Base-by-base conservation (phyloP, 2,329 filamentous ascomycete species). In the Scedosporium dehoogii region DNA sequence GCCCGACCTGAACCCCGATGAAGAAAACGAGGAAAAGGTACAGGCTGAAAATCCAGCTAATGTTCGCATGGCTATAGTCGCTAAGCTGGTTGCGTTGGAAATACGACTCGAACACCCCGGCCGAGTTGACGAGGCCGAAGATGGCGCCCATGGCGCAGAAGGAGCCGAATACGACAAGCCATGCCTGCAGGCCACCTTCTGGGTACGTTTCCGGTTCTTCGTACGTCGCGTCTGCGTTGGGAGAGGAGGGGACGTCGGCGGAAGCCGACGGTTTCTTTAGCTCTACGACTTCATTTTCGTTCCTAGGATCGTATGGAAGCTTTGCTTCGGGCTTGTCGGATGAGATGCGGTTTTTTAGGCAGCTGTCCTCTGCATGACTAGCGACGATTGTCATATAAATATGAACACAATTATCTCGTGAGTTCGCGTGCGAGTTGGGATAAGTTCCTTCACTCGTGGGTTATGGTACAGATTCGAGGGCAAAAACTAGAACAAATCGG, bases 41-140 rank as follows among this genome's bases (percentile, higher is more conserved):
- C 60, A 94, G 76, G 68, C 87, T 87, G 68, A 93, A 92, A 66
- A 96, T 90, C 91, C 91, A 96, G n/a, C 89, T 89, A 58, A 92
- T 86, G 60, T 83, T 80, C 3, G 86, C 86, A 10, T 87, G 80
- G 62, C 76, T 82, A 71, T 91, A 87, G 23, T 81, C 75, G n/a
- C 76, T 77, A 21, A 96, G 80, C 69, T 94, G 90, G 70, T 96
- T 78, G 21, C 79, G 82, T 38, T 84, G 80, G 65, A 96, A 83
- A 73, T 93, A 93, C 14, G 88, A 83, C 74, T 93, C 87, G 73
- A 92, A 89, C 1, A 88, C 87, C 41, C 88, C 89, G n/a, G 89
- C 80, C 64, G 83, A 84, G 73, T 90, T 89, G 79, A 91, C 86
- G 67, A 91, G 79, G 0, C 90, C 90, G 64, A 91, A 86, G 5